These are phyloP conservation scores for Fonsecaea pugnacius DNA, from an alignment of 2,329 filamentous ascomycete genomes.

Conservation along the genomic window DNA sequence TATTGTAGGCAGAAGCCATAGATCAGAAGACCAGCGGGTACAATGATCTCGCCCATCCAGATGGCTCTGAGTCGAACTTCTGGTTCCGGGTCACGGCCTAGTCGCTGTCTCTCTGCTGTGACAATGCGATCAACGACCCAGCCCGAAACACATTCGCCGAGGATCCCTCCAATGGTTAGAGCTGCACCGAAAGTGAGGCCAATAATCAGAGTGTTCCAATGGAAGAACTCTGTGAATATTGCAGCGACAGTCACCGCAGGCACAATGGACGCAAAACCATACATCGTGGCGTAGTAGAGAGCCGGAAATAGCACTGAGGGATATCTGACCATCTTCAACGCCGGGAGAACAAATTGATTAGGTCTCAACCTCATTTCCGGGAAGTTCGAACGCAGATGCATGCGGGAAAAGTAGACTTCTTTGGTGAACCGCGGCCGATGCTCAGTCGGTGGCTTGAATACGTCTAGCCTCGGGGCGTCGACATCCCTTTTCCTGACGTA, in stretches of 20 bases:
- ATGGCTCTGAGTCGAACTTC: constrained; percentile 40
- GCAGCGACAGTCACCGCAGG: constrained; percentile 43
- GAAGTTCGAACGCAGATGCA: constrained; percentile 31
- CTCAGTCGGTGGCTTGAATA: constrained; percentile 8
- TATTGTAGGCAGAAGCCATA: constrained; percentile 42
- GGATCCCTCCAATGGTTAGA: constrained; percentile 37
- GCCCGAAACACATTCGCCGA: constrained; percentile 38
- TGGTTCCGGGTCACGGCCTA: constrained; percentile 35
- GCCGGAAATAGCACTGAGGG: constrained; percentile 42
- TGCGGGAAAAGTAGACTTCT: constrained; percentile 29
- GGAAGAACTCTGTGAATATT: constrained; percentile 41
- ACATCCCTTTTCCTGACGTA: constrained; percentile 32
- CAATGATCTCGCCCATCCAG: constrained; percentile 39
- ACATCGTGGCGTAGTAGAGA: constrained; percentile 42
- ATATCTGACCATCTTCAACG: constrained; percentile 40
- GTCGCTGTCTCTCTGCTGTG: constrained; percentile 27
- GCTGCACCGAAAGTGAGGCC: constrained; percentile 42
- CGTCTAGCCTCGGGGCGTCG: constrained; percentile 1
- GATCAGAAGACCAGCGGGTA: constrained; percentile 41
- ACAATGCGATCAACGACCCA: constrained; percentile 38
- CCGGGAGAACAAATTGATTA: constrained; percentile 38
- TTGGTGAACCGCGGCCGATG: constrained; percentile 17
- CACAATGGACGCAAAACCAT: constrained; percentile 42
- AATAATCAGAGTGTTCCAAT: constrained; percentile 41
- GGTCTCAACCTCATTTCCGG: constrained; percentile 26